These are phyloP conservation scores for Ceratobasidium sp. DNA, from an alignment of 1,284 basidiomycete genomes.

Conservation along the genomic window DNA sequence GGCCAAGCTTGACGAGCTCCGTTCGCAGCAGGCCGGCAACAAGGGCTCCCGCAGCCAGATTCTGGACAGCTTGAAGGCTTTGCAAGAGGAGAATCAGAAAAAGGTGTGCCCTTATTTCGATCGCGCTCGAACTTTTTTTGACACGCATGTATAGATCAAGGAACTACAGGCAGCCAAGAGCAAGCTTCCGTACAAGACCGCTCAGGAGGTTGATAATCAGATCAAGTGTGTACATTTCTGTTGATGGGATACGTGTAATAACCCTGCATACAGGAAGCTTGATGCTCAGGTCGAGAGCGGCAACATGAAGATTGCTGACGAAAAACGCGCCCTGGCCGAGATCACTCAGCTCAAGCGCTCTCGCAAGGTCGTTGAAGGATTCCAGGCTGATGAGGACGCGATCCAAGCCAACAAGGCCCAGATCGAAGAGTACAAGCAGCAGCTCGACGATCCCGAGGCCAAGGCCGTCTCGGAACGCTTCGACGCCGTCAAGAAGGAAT, in stretches of 20 bases:
- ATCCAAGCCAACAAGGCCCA: conserved; percentile 82
- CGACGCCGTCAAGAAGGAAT: conserved; percentile 83
- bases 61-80: conserved; percentile 79
- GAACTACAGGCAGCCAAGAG: conserved; percentile 83
- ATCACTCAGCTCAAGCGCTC: conserved; percentile 76
- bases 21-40: conserved; percentile 79
- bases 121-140: conserved; percentile 21
- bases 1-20: conserved; percentile 82
- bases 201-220: conserved; percentile 87
- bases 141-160: conserved; percentile 66
- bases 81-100: conserved; percentile 83
- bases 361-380: conserved; percentile 75
- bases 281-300: conserved; percentile 93
- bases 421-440: conserved; percentile 82
- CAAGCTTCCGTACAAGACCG: conserved; percentile 85
- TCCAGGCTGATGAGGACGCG: conserved; percentile 76
- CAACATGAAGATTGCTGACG: conserved; percentile 90
- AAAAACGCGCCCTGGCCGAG: conserved; percentile 92
- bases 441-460: conserved; percentile 90
- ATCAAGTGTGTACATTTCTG: conserved; percentile 67
- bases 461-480: conserved; percentile 85
- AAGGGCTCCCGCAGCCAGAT: conserved; percentile 80
- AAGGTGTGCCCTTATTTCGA: conserved; percentile 62
- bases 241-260: neutral
- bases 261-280: conserved; percentile 62